These are phyloP conservation scores for Melanogaster broomeanus DNA, from an alignment of 768 basidiomycete genomes.

Conservation along the genomic window DNA sequence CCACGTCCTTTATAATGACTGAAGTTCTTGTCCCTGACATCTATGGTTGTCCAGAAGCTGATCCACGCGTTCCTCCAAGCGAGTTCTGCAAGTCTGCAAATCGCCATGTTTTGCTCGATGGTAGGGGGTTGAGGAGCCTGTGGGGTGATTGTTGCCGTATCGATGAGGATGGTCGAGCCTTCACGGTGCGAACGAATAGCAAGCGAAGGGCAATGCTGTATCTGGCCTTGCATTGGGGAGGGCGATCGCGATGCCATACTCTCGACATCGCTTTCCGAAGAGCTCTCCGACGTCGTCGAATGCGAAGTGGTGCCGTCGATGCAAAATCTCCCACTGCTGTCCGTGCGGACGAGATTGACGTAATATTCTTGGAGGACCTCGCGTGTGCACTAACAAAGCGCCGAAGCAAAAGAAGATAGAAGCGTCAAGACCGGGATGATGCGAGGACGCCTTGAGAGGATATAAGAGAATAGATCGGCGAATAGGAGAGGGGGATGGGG, in stretches of 20 bases:
- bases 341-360: conserved; percentile 87
- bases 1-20: conserved; percentile 3
- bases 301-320: conserved; percentile 50
- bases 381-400: conserved; percentile 72
- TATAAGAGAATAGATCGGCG: conserved; percentile 9
- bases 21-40: neutral
- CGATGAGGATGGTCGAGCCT: conserved; percentile 39
- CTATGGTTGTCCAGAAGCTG: conserved; percentile 15
- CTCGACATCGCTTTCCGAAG: conserved; percentile 58
- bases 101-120: conserved; percentile 83
- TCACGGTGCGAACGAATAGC: conserved; percentile 33
- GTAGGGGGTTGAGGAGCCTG: conserved; percentile 60
- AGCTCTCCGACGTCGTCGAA: conserved; percentile 45
- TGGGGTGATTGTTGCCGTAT: conserved; percentile 39
- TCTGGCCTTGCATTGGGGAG: conserved; percentile 40
- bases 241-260: conserved; percentile 50
- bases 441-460: conserved; percentile 4
- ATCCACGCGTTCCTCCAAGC: conserved; percentile 29
- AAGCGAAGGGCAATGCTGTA: conserved; percentile 29
- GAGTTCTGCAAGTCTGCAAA: conserved; percentile 69
- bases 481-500: conserved; percentile 10
- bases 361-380: conserved; percentile 94
- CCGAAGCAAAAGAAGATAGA: conserved; percentile 25
- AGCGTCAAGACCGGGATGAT: conserved; percentile 9
- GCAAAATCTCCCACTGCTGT: conserved; percentile 61